A percentile compares a stretch with the other conserved stretches of the same genome.
These are phyloP conservation scores for Xylaria intraflava DNA, from an alignment of 495 filamentous ascomycete species.

Conservation along the genomic window DNA sequence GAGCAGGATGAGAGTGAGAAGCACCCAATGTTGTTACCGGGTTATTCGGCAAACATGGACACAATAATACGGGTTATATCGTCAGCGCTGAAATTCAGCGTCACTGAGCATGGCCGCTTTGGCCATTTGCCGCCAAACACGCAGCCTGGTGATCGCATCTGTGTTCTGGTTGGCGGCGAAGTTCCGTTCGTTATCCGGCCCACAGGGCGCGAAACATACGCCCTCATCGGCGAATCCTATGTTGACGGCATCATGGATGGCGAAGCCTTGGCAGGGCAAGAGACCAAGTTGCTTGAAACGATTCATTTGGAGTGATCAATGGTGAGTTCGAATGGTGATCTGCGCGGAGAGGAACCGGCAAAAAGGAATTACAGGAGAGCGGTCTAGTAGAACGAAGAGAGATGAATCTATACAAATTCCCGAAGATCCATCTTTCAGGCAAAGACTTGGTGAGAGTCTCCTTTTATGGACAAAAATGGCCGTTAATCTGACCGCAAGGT, in stretches of 20 bases:
- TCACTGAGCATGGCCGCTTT: slow-evolving; percentile 15
- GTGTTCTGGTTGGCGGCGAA: slow-evolving; percentile 22
- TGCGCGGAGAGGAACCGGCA: no score
- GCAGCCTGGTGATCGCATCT: slow-evolving; percentile 18
- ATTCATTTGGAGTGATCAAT: slow-evolving; percentile 44
- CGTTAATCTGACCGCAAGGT: no score
- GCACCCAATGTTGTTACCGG: background rate
- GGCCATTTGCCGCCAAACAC: slow-evolving; percentile 5
- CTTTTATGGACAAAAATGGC: no score
- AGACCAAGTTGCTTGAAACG: background rate
- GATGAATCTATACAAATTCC: no score
- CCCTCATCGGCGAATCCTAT: slow-evolving; percentile 11
- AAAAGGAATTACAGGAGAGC: no score
- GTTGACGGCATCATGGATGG: slow-evolving; percentile 15
- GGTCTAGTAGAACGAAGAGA: no score
- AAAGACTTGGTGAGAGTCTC: no score
- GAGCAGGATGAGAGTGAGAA: background rate
- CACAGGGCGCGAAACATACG: slow-evolving; percentile 6
- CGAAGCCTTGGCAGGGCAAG: background rate
- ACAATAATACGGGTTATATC: background rate
- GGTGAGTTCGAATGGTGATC: background rate
- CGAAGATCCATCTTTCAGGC: no score
- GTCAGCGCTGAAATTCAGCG: slow-evolving; percentile 6
- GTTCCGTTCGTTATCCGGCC: slow-evolving; percentile 22
- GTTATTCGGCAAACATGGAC: background rate